Evolutionary conservation across 306 rosid species (phyloP).

Genomic region (Castanospermum australe): DNA sequence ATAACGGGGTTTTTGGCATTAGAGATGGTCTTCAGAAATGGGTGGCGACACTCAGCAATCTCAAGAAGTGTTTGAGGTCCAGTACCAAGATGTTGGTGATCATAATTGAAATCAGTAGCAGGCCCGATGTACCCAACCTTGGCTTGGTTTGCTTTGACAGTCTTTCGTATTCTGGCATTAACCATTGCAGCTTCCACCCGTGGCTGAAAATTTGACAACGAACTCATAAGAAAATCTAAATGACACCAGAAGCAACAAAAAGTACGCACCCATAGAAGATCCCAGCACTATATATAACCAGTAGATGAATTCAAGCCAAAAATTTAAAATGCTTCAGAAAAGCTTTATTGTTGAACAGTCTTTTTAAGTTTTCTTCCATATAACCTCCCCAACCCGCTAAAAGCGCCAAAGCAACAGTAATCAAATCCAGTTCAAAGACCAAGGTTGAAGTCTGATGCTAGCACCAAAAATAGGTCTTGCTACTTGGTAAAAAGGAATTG

Average conservation of each 20-base stretch:
- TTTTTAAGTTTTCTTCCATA: neutral
- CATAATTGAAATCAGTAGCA: conserved; percentile 73
- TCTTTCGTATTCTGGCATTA: conserved; percentile 92
- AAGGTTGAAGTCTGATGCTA: neutral
- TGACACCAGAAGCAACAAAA: conserved; percentile 17
- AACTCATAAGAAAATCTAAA: conserved; percentile 23
- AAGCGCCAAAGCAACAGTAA: conserved; percentile 8
- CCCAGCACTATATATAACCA: neutral
- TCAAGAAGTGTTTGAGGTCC: conserved; percentile 84
- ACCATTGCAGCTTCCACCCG: conserved; percentile 98
- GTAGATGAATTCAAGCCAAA: neutral
- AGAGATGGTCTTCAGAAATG: conserved; percentile 60
- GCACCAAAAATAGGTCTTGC: neutral
- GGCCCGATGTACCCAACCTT: conserved; percentile 94
- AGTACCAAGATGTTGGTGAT: conserved; percentile 82
- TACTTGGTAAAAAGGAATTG: neutral
- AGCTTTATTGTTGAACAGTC: neutral
- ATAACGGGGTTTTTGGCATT: conserved; percentile 85
- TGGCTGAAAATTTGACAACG: conserved; percentile 64
- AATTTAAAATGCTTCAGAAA: neutral
- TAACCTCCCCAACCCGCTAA: neutral
- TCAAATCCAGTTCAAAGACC: neutral
- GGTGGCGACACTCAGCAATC: conserved; percentile 82
- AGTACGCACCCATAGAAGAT: conserved; percentile 12
- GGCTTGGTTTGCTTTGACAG: conserved; percentile 73